Evolutionary conservation across 1,284 basidiomycete genomes (phyloP).

Genomic region (Irpex sp.): DNA sequence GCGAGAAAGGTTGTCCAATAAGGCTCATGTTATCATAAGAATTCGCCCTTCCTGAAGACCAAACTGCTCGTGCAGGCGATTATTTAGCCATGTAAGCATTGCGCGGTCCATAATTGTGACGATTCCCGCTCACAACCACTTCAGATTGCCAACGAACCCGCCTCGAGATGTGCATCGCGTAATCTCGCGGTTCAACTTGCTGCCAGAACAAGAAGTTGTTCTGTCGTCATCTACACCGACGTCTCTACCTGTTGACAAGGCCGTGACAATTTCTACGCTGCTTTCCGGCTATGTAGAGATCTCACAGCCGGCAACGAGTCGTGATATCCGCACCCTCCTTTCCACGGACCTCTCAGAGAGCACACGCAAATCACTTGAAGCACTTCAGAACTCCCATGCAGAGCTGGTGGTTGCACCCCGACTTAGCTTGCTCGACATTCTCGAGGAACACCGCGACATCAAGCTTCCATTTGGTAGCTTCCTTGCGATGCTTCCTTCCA

Average conservation of each 20-base stretch:
- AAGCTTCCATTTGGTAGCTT: constrained; percentile 36
- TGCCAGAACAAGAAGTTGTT: constrained; percentile 36
- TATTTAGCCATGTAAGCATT: constrained; percentile 42
- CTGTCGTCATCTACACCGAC: constrained; percentile 37
- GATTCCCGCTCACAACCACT: background rate
- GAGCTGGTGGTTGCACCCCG: constrained; percentile 34
- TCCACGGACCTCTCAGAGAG: constrained; percentile 14
- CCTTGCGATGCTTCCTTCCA: constrained; percentile 41
- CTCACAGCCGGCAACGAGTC: constrained; percentile 40
- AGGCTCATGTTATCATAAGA: constrained; percentile 20
- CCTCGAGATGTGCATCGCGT: constrained; percentile 36
- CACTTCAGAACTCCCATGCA: constrained; percentile 28
- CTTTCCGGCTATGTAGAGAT: constrained; percentile 48
- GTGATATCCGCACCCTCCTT: constrained; percentile 30
- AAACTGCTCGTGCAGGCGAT: constrained; percentile 40
- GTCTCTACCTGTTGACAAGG: constrained; percentile 37
- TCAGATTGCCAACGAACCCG: constrained; percentile 41
- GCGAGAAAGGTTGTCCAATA: too few relatives aligned
- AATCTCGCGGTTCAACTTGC: constrained; percentile 36
- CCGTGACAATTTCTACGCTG: constrained; percentile 34
- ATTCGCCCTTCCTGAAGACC: constrained; percentile 38
- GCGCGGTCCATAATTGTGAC: background rate
- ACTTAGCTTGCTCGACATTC: constrained; percentile 41
- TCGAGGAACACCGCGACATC: constrained; percentile 38
- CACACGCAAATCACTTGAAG: constrained; percentile 10